Conservation (phyloP, 2,329 filamentous ascomycete species). For the Xylariaceae sp. region DNA sequence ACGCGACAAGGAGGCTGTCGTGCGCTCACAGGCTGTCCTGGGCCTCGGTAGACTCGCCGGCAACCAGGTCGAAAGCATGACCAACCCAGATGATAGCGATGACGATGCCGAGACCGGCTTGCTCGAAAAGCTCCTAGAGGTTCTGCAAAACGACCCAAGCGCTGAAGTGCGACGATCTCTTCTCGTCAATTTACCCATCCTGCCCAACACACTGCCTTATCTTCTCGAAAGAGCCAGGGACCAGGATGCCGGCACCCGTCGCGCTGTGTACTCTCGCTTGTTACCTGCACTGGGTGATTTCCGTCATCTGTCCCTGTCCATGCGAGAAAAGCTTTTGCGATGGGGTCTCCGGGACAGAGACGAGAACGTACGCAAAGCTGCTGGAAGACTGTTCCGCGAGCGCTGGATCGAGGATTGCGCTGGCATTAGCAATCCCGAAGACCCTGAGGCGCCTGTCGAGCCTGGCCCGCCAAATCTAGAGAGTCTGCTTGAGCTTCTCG, state of each 20-base stretch:
- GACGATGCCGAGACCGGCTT: conserved; percentile 65
- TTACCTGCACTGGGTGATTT: conserved; percentile 90
- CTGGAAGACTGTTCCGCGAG: conserved; percentile 83
- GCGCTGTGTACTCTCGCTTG: conserved; percentile 80
- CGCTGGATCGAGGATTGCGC: conserved; percentile 98
- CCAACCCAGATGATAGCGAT: conserved; percentile 64
- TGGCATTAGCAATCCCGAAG: conserved; percentile 55
- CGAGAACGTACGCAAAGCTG: conserved; percentile 87
- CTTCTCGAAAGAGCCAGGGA: conserved; percentile 88
- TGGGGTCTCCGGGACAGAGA: conserved; percentile 95
- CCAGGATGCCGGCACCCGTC: conserved; percentile 74
- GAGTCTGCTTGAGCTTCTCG: conserved; percentile 82
- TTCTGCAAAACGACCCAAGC: conserved; percentile 88
- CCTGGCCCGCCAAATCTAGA: conserved; percentile 65
- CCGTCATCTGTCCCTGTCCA: conserved; percentile 82
- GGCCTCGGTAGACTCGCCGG: conserved; percentile 81
- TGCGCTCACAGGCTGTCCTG: conserved; percentile 85
- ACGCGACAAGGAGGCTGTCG: conserved; percentile 88
- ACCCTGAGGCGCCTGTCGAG: conserved; percentile 51
- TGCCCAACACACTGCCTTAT: conserved; percentile 75
- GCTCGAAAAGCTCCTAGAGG: conserved; percentile 76
- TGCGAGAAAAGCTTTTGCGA: conserved; percentile 89
- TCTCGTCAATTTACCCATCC: conserved; percentile 82
- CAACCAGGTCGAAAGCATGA: conserved; percentile 66
- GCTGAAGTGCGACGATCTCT: conserved; percentile 87